These are phyloP conservation scores for Clarireedia paspali DNA, from an alignment of 2,329 filamentous ascomycete species.

Conservation along the genomic window DNA sequence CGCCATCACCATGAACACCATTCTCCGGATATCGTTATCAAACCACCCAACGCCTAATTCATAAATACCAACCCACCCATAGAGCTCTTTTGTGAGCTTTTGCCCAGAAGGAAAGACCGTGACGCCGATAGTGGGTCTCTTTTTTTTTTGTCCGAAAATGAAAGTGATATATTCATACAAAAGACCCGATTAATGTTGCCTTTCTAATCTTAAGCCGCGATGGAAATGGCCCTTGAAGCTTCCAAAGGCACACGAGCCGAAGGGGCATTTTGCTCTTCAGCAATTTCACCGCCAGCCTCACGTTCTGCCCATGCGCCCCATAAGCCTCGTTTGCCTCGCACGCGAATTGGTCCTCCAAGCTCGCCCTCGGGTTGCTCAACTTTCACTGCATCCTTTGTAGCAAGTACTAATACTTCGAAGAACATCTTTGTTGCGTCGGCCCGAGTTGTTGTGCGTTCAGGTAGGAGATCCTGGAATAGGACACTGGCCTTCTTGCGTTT, in stretches of 20 bases:
- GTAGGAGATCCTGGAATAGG: slow-evolving; percentile 85
- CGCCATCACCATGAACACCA: too few species aligned
- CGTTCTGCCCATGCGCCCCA: slow-evolving; percentile 95
- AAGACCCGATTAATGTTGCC: background rate
- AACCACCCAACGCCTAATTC: background rate
- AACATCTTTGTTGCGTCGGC: slow-evolving; percentile 99
- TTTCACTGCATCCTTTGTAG: slow-evolving; percentile 96
- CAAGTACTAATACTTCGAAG: slow-evolving; percentile 91
- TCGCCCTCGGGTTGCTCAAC: slow-evolving; percentile 72
- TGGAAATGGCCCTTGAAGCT: slow-evolving; percentile 4
- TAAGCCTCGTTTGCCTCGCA: slow-evolving; percentile 87
- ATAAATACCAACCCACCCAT: too few species aligned
- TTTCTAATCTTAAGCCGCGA: slow-evolving; percentile 1
- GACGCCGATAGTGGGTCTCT: too few species aligned
- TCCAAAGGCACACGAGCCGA: slow-evolving; percentile 4
- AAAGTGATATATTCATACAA: background rate
- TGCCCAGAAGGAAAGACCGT: too few species aligned
- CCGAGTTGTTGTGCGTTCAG: slow-evolving; percentile 71
- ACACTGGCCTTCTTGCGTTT: slow-evolving; percentile 71
- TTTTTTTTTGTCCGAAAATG: too few species aligned
- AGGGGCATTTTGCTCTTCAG: slow-evolving; percentile 18
- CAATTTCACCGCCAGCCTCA: slow-evolving; percentile 57
- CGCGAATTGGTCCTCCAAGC: slow-evolving; percentile 72
- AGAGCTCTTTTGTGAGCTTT: too few species aligned
- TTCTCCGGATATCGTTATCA: too few species aligned